Evolutionary conservation across 2,329 filamentous ascomycete species (phyloP).

Genomic region (Hymenoscyphus linearis): DNA sequence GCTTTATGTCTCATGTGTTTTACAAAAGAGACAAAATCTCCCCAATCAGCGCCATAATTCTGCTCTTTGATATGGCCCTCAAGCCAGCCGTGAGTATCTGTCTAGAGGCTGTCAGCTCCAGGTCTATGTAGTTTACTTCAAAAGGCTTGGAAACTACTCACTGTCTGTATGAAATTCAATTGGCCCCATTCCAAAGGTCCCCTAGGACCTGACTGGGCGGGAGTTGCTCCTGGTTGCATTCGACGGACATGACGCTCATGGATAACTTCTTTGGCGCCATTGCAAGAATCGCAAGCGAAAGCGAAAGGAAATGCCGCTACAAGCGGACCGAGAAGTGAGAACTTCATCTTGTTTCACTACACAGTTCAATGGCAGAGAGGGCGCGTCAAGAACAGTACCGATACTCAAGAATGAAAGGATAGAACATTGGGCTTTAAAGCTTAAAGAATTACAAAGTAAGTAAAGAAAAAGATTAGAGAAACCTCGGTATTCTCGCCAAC

Average conservation of each 20-base stretch:
- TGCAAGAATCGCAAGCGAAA: slow-evolving; percentile 39
- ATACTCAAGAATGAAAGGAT: background rate
- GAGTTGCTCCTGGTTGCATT: slow-evolving; percentile 42
- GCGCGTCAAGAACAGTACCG: background rate
- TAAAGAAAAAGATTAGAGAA: background rate
- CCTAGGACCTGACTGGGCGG: slow-evolving; percentile 40
- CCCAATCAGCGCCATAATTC: slow-evolving; percentile 90
- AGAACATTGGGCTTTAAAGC: background rate
- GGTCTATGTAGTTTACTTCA: background rate
- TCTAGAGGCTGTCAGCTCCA: background rate
- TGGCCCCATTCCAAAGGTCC: slow-evolving; percentile 27
- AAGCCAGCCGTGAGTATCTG: slow-evolving; percentile 62
- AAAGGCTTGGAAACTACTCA: background rate
- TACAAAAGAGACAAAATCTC: slow-evolving; percentile 90
- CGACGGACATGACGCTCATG: slow-evolving; percentile 44
- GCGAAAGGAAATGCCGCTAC: slow-evolving; percentile 20
- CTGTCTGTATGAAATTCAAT: slow-evolving; percentile 11
- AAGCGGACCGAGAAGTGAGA: slow-evolving; percentile 6
- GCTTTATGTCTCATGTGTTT: slow-evolving; percentile 72
- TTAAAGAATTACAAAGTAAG: background rate
- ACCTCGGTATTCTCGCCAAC: background rate
- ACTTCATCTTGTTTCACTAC: slow-evolving; percentile 6
- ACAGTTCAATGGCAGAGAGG: background rate
- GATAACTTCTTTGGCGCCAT: slow-evolving; percentile 37
- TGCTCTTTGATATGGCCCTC: slow-evolving; percentile 86